These are phyloP conservation scores for Debaryomycetaceae sp. DNA, from an alignment of 1,139 yeast genomes.

Conservation along the genomic window DNA sequence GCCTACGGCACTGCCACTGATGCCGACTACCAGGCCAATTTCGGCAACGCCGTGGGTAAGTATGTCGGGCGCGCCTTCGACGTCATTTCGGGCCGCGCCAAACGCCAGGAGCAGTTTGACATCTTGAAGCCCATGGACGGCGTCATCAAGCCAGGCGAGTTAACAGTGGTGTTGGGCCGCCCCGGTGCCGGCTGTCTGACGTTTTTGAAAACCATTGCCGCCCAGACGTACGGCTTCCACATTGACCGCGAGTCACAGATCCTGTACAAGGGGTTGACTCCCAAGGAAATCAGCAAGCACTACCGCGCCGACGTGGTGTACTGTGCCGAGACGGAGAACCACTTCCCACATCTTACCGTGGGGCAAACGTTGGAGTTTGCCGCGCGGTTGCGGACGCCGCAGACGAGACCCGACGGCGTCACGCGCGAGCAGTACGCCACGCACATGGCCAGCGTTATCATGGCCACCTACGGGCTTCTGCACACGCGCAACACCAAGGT, in stretches of 20 bases:
- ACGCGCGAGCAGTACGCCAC: slow-evolving; percentile 35
- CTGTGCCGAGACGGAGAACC: slow-evolving; percentile 50
- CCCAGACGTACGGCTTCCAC: slow-evolving; percentile 33
- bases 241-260: slow-evolving; percentile 25
- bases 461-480: slow-evolving; percentile 38
- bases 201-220: slow-evolving; percentile 30
- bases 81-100: neutral
- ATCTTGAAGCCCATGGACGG: slow-evolving; percentile 34
- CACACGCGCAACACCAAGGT: slow-evolving; percentile 33
- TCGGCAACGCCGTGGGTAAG: slow-evolving; percentile 44
- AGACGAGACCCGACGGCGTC: slow-evolving; percentile 29
- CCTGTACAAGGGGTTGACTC: slow-evolving; percentile 49
- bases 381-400: slow-evolving; percentile 37
- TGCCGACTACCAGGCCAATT: slow-evolving; percentile 75
- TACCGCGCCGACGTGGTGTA: slow-evolving; percentile 48
- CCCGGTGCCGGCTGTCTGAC: slow-evolving; percentile 38
- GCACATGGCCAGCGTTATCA: slow-evolving; percentile 37
- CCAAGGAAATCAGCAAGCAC: slow-evolving; percentile 40
- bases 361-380: slow-evolving; percentile 48
- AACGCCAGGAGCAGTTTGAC: slow-evolving; percentile 19
- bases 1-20: slow-evolving; percentile 77
- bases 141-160: slow-evolving; percentile 29
- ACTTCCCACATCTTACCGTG: slow-evolving; percentile 50
- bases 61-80: slow-evolving; percentile 6
- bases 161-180: slow-evolving; percentile 34